Base-by-base conservation (phyloP, 164 flowering plant species). In the Cinnamomum chago region DNA sequence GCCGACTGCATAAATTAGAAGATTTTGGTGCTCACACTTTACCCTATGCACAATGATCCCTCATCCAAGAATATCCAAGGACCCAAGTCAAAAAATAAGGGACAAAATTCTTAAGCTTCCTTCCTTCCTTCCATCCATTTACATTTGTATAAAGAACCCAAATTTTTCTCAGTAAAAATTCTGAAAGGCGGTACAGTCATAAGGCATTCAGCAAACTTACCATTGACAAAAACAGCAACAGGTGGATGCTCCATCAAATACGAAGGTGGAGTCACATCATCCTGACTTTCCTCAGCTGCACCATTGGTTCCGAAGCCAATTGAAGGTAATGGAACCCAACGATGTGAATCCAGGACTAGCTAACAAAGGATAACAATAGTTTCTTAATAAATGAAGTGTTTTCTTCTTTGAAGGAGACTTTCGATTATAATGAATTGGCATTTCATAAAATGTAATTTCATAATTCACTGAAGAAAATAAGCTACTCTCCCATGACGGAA, bases 221-320 rank as follows among this genome's bases (percentile, higher is more conserved):
- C 98, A 84, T 96, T 96, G 55, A 92, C 78, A 86, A 96, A 96
- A 67, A 96, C 97, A 23, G 98, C 98, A 75, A 96, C 90, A 74
- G 99, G 99, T 66, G 97, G 97, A 84, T 96, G 99, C 78, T 96
- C 98, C 97, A 96, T 94, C 67, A 96, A 80, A 81, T 81, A 85
- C 71, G 98, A 85, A 47, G 99, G 98, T 28, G 99, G 98, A 79
- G 90, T 87, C 73, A 94, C 90, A 78, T 96, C 98, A 72, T 91
- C 99, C 58, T 79, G 90, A 79, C 79, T 84, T 75, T 92, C 94
- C 62, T 92, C 98, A 73, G 85, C 82, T 30, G 83, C 76, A 72
- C 85, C 83, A 79, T 66, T 83, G 67, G 90, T 70, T 76, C 94
- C 76, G 77, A 89, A 90, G 72, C 98, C 93, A 82, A 92, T 87